These are phyloP conservation scores for Neophaeococcomyces mojaviensis DNA, from an alignment of 2,329 filamentous ascomycete genomes.

Conservation along the genomic window DNA sequence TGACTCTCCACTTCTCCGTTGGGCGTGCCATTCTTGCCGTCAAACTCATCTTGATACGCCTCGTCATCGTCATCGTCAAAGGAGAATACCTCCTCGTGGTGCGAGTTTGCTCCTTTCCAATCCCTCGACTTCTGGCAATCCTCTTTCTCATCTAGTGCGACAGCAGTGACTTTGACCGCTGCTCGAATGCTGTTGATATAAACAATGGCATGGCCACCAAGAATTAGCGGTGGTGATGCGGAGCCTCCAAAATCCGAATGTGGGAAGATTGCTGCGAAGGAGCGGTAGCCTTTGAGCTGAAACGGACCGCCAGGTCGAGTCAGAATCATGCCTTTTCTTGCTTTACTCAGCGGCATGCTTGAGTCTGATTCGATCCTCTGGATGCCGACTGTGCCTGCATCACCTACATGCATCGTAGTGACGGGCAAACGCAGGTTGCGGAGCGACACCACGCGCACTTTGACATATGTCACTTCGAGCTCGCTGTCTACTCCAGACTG, in stretches of 20 bases:
- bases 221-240: slow-evolving; percentile 48
- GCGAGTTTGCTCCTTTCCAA: slow-evolving; percentile 21
- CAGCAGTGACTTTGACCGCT: slow-evolving; percentile 63
- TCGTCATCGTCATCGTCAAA: slow-evolving; percentile 32
- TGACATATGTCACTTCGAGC: slow-evolving; percentile 21
- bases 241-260: slow-evolving; percentile 45
- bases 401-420: slow-evolving; percentile 63
- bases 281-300: slow-evolving; percentile 9
- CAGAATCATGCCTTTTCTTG: slow-evolving; percentile 24
- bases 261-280: slow-evolving; percentile 54
- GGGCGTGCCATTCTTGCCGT: slow-evolving; percentile 14
- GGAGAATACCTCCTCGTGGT: slow-evolving; percentile 36
- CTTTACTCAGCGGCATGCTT: slow-evolving; percentile 11
- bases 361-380: slow-evolving; percentile 22
- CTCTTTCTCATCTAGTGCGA: slow-evolving; percentile 31
- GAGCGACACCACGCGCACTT: slow-evolving; percentile 73
- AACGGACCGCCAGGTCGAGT: neutral
- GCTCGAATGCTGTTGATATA: slow-evolving; percentile 84
- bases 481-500: neutral
- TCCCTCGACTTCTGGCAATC: slow-evolving; percentile 12
- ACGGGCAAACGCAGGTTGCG: slow-evolving; percentile 83
- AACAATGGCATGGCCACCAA: slow-evolving; percentile 54
- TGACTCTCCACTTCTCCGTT: slow-evolving; percentile 23
- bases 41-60: slow-evolving; percentile 15
- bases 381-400: slow-evolving; percentile 84